These are phyloP conservation scores for Aureobasidium sp. DNA, from an alignment of 2,329 filamentous ascomycete genomes.

Conservation along the genomic window DNA sequence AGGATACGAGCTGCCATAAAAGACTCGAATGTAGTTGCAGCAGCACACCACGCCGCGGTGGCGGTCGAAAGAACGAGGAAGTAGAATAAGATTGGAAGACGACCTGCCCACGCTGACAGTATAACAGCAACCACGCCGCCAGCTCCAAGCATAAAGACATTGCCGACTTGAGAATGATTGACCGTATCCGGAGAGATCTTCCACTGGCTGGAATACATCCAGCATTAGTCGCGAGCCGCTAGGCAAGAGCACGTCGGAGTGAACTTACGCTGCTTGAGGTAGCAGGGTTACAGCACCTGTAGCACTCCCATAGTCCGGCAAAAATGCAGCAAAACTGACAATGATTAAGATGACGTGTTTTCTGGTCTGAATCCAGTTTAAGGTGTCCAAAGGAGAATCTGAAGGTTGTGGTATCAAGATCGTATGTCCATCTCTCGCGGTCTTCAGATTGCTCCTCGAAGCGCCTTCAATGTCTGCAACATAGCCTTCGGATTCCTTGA, in stretches of 20 bases:
- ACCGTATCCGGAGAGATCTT: conserved; percentile 29
- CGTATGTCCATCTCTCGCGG: neutral
- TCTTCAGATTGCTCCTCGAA: neutral
- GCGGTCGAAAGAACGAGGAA: conserved; percentile 28
- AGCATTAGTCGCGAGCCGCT: too few species aligned
- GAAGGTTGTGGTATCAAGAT: conserved; percentile 15
- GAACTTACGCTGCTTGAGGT: conserved; percentile 25
- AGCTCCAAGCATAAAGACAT: conserved; percentile 37
- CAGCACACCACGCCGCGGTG: conserved; percentile 33
- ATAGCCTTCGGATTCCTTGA: neutral
- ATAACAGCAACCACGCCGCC: conserved; percentile 33
- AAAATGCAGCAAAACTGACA: conserved; percentile 29
- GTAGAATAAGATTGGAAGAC: conserved; percentile 35
- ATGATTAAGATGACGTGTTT: conserved; percentile 32
- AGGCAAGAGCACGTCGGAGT: neutral
- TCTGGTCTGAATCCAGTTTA: conserved; percentile 24
- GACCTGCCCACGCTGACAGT: conserved; percentile 35
- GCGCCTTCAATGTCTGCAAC: neutral
- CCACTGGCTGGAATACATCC: conserved; percentile 18
- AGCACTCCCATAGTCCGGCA: conserved; percentile 35
- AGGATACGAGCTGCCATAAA: conserved; percentile 36
- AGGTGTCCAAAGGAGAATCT: conserved; percentile 22
- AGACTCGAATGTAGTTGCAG: conserved; percentile 27
- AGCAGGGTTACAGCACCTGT: conserved; percentile 33
- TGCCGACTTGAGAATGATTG: conserved; percentile 33